Percentiles rank a stretch among this genome's conserved stretches.
These are phyloP conservation scores for Iodosphaeria phyllophila DNA, from an alignment of 2,329 filamentous ascomycete species.

Conservation along the genomic window DNA sequence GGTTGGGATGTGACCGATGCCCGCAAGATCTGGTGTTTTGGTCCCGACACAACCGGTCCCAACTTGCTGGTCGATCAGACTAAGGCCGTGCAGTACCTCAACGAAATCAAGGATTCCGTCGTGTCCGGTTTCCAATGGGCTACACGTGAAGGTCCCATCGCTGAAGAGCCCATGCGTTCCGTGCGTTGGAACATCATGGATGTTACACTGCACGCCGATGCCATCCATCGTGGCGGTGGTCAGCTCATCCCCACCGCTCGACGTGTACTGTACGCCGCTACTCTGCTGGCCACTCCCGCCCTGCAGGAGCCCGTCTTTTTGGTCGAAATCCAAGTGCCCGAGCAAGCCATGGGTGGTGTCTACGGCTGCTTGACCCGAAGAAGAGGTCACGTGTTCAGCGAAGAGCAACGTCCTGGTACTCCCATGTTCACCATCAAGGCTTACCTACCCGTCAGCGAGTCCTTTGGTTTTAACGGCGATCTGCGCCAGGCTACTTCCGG, in stretches of 20 bases:
- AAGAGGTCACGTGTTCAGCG: slow-evolving; percentile 97
- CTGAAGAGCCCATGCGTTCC: slow-evolving; percentile 94
- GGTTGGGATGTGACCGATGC: slow-evolving; percentile 99
- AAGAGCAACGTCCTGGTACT: slow-evolving; percentile 96
- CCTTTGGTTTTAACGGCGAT: slow-evolving; percentile 97
- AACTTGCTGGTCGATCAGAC: slow-evolving; percentile 99
- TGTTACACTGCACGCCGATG: slow-evolving; percentile 98
- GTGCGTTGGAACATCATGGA: slow-evolving; percentile 98
- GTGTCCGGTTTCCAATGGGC: slow-evolving; percentile 99
- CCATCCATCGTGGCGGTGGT: slow-evolving; percentile 98
- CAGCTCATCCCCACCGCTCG: slow-evolving; percentile 96
- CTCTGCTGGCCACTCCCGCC: slow-evolving; percentile 77
- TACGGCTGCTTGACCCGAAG: slow-evolving; percentile 96
- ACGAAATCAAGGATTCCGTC: slow-evolving; percentile 99
- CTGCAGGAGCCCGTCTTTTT: slow-evolving; percentile 96
- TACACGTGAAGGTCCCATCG: slow-evolving; percentile 88
- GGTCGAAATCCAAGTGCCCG: slow-evolving; percentile 97
- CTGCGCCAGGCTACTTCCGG: slow-evolving; percentile 84
- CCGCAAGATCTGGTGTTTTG: slow-evolving; percentile 99
- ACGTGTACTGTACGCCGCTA: slow-evolving; percentile 89
- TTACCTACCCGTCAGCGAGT: slow-evolving; percentile 91
- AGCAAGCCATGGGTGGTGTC: slow-evolving; percentile 98
- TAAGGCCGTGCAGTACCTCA: slow-evolving; percentile 99
- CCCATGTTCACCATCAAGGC: slow-evolving; percentile 99
- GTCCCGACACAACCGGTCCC: slow-evolving; percentile 91